A percentile compares a stretch with the other conserved stretches of the same genome.
Evolutionary conservation across 148 eudicot species (phyloP).

Genomic region (Chenopodium quinoa): DNA sequence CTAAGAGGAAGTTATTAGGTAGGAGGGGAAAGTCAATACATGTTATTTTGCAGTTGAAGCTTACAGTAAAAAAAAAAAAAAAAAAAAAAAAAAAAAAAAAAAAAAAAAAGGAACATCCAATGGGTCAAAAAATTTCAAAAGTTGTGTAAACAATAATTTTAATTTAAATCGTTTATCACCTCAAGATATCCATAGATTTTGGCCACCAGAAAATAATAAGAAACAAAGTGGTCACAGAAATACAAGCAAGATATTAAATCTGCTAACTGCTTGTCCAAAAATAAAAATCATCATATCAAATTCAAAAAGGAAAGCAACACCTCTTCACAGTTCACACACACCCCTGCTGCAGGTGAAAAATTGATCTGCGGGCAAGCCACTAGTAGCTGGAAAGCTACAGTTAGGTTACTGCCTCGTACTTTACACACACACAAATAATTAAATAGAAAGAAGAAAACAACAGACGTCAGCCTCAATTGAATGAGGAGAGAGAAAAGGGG

Average conservation of each 20-base stretch:
- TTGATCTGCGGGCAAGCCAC: neutral
- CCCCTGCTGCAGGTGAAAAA: no score
- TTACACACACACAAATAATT: neutral
- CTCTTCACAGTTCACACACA: neutral
- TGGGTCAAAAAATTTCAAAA: neutral
- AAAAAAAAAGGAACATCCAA: no score
- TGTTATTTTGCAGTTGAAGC: neutral
- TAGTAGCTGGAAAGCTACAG: neutral
- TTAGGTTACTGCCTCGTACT: neutral
- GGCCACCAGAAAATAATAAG: neutral
- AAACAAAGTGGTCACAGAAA: neutral
- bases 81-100: no score
- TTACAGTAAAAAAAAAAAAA: neutral
- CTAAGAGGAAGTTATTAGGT: neutral
- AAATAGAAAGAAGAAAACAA: no score
- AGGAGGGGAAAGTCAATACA: no score
- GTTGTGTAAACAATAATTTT: neutral
- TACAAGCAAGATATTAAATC: neutral
- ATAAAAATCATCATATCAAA: no score
- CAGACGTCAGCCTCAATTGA: neutral
- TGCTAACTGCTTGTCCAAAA: neutral
- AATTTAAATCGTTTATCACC: neutral
- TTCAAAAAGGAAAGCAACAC: no score
- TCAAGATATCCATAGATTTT: neutral
- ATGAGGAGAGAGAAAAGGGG: neutral